Percentiles rank a stretch among this genome's conserved stretches.
Evolutionary conservation across 345 rosid genomes (phyloP).

Genomic region (Litchi chinensis): DNA sequence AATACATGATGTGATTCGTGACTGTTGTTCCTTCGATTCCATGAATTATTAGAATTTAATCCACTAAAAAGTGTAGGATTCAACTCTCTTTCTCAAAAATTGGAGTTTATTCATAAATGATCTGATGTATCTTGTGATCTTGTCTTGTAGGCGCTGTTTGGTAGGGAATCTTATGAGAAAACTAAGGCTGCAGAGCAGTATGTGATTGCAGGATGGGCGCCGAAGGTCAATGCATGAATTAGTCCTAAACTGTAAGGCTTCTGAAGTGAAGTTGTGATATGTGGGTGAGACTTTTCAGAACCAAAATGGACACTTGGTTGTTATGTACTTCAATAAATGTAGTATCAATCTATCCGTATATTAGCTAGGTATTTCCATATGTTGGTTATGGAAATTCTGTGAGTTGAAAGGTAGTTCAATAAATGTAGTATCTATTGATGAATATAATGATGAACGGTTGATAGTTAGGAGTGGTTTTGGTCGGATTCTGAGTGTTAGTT

Average conservation of each 20-base stretch:
- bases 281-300: conserved; percentile 10
- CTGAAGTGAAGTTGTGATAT: conserved; percentile 21
- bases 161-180: conserved; percentile 68
- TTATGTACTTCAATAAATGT: conserved; percentile 13
- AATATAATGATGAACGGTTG: neutral
- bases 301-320: conserved; percentile 4
- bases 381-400: neutral
- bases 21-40: neutral
- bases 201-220: conserved; percentile 83
- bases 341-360: neutral
- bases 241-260: conserved; percentile 24
- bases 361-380: neutral
- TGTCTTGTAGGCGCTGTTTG: conserved; percentile 48
- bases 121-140: neutral
- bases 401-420: neutral
- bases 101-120: neutral
- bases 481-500: neutral
- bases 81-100: neutral
- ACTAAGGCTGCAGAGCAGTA: conserved; percentile 61
- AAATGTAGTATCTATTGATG: neutral
- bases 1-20: neutral
- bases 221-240: conserved; percentile 72
- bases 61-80: neutral
- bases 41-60: neutral
- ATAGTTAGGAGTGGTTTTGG: neutral